Evolutionary conservation across 768 basidiomycete genomes (phyloP), one percentile per base, ranked within the genome.

Genomic region (Scleroderma bovista): DNA sequence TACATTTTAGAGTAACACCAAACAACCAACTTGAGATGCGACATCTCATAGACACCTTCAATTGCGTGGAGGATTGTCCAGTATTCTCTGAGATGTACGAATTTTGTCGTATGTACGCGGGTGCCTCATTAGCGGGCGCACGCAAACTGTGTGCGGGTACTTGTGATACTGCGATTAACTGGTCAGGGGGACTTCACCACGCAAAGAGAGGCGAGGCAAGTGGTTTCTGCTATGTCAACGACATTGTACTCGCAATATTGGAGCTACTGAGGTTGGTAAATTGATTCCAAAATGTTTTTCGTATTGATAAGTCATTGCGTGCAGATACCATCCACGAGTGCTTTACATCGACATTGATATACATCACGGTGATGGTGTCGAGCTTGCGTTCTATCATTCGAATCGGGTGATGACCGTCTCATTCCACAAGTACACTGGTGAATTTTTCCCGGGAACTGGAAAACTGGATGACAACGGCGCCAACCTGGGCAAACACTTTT

Each of bases 291-390:
- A 10, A 7, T 17, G 13, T 2, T 7, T 1, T 38, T 12, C 47
- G 17, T 22, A n/a, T 32, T 54, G n/a, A 55, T 54, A 20, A 4
- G 26, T 29, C 26, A 2, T 12, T 22, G n/a, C 2, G 22, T 16
- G 34, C 34, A 97, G 95, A 63, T 85, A 88, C 61, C 89, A 93
- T 57, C 87, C 95, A 7, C 84, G 95, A 16, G 95, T 99, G 3
- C 75, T 99, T 8, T 99, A 99, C 65, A 93, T 99, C 58, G 95
- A 99, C 71, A 99, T 99, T 56, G 95, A 99, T 63, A 97, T 98
- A 49, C 95, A 99, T 66, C 95, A 99, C 58, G 95, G 95, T 8
- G 95, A 99, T 60, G 95, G 95, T 20, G 96, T 99, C 2, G 93
- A 99, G 63, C 87, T 95, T 52, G 96, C 95, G 0, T 98, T 99